Base-by-base conservation (phyloP, 176 grass and related monocot genomes). In the Triticum turgidum region DNA sequence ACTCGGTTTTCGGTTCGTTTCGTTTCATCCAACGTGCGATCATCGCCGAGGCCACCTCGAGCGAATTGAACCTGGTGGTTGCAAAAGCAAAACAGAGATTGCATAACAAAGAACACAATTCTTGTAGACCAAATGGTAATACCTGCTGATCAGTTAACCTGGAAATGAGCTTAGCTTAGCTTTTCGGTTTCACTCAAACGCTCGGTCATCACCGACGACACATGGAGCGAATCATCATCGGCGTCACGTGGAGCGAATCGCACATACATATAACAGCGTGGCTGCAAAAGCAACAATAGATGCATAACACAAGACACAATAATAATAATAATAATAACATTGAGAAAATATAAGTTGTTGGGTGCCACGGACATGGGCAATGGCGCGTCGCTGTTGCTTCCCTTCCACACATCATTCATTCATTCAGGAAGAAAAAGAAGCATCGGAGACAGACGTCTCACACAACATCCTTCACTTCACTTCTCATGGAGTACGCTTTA, bases 341-440 rank as follows among this genome's bases (percentile, higher is more conserved):
- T 0, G 18, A 21, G 0, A 8, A 3, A 1, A 3, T 7, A 0
- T 0, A 5, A 52, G 14, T 30, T 47, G 47, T 33, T 76, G 15
- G 73, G 7, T 54, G 49, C 44, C 44, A 52, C 3, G 3, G 17
- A 20, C 73, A 76, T 5, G 45, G 41, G 1, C 72, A 75, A 17
- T 75, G 24, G 9, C 66, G 61, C 24, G 80, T 83, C 61, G 86
- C 86, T 88, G 45, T 88, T 77, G 72, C 80, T 88, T 88, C 72
- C 13, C 2, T 14, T 41, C 17, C 76, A 83, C 67, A 39, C 81
- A 83, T 20, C 39, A 18, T 24, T 49, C 45, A 45, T 47, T 45
- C 42, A 14, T 5, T 51, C 52, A 58, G 17, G 54, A 18, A 58
- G 54, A 58, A 58, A 58, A 58, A 25, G 4, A 9, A 75, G 11